Evolutionary conservation across 371 early-diverging fungal genomes (phyloP).

Genomic region (Mortierella sp.): DNA sequence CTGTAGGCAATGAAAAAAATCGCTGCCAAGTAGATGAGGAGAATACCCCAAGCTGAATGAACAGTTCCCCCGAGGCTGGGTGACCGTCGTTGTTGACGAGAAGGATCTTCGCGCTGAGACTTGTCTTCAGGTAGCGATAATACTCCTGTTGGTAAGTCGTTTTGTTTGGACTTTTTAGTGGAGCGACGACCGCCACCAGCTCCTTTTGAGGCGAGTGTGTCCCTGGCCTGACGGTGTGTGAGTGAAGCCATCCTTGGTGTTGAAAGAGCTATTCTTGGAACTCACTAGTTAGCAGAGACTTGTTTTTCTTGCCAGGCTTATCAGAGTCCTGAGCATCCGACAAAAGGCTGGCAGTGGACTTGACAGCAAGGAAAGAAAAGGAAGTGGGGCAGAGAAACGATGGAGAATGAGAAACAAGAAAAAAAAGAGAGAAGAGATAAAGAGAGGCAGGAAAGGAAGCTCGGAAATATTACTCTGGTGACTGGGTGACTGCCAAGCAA

Average conservation of each 20-base stretch:
- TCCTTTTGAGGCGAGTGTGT: constrained; percentile 15
- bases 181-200: no score
- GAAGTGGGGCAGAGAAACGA: not conserved
- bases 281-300: not conserved
- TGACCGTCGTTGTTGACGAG: not conserved
- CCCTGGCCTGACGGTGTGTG: constrained; percentile 6
- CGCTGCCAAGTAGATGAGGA: constrained; percentile 20
- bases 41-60: constrained; percentile 18
- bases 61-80: constrained; percentile 16
- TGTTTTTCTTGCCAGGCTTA: constrained; percentile 34
- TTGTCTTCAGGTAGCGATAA: no score
- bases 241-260: constrained; percentile 6
- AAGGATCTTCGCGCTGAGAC: not conserved
- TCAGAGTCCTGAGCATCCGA: constrained; percentile 36
- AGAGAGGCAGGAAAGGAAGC: constrained; percentile 1
- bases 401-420: not conserved
- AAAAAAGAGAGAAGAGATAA: not conserved
- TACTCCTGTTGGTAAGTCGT: no score
- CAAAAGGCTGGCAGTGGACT: constrained; percentile 13
- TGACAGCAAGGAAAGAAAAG: not conserved
- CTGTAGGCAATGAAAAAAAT: constrained; percentile 53
- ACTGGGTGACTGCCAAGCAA: no score
- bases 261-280: not conserved
- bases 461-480: no score
- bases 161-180: no score